Evolutionary conservation across 1,284 basidiomycete species (phyloP).

Genomic region (Kwoniella shivajii): DNA sequence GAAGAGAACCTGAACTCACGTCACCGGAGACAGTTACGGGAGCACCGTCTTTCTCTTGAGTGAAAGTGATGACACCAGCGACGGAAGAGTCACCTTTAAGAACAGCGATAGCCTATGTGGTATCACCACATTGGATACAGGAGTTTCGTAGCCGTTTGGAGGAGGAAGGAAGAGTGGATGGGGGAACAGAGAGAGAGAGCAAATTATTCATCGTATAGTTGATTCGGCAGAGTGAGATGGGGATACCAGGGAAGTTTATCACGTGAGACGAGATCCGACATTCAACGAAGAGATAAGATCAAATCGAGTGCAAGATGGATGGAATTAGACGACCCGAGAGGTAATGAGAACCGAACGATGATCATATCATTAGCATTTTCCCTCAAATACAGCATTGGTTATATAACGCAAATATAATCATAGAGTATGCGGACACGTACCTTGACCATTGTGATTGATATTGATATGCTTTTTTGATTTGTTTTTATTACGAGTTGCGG

Average conservation of each 20-base stretch:
- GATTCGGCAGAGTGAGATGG: conserved; percentile 64
- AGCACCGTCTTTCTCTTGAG: conserved; percentile 60
- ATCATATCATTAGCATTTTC: not conserved
- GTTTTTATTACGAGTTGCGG: not conserved
- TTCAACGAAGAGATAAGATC: conserved; percentile 63
- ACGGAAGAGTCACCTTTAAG: conserved; percentile 65
- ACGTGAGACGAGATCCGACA: conserved; percentile 68
- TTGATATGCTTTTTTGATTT: conserved; percentile 5
- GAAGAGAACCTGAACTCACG: conserved; percentile 38
- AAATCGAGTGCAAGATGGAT: conserved; percentile 67
- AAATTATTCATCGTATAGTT: conserved; percentile 21
- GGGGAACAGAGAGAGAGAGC: not conserved
- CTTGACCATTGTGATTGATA: conserved; percentile 46
- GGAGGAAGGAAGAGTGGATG: not conserved
- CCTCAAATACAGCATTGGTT: not conserved
- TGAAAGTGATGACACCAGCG: conserved; percentile 67
- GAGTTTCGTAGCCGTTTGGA: not conserved
- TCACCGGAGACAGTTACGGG: conserved; percentile 66
- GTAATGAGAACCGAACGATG: conserved; percentile 6
- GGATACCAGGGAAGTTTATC: conserved; percentile 59
- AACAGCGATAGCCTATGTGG: conserved; percentile 65
- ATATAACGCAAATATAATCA: too few relatives aligned
- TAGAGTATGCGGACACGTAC: conserved; percentile 20
- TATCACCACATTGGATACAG: not conserved
- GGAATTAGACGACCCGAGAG: conserved; percentile 12